These are phyloP conservation scores for Hortiboletus rubellus DNA, from an alignment of 1,284 basidiomycete species.

Conservation along the genomic window DNA sequence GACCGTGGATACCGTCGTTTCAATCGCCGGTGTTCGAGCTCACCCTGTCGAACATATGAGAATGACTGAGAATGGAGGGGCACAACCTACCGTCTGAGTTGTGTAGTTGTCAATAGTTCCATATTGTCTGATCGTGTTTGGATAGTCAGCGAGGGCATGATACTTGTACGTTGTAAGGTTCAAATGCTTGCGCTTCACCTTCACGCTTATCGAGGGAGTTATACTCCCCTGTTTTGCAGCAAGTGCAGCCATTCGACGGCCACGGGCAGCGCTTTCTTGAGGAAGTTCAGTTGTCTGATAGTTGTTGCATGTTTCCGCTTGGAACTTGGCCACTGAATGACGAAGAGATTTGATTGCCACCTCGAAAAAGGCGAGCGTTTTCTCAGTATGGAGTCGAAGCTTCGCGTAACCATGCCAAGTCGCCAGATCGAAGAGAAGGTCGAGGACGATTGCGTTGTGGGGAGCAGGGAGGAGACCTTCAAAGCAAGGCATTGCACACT, in stretches of 20 bases:
- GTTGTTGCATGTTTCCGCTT: too few relatives aligned
- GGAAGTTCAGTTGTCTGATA: too few relatives aligned
- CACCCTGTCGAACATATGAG: slow-evolving; percentile 5
- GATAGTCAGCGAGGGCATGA: background rate
- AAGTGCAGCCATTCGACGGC: too few relatives aligned
- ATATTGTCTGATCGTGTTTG: background rate
- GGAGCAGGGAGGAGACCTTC: slow-evolving; percentile 27
- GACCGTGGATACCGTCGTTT: slow-evolving; percentile 2
- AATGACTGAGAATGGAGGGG: too few relatives aligned
- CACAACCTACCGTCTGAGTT: slow-evolving; percentile 20
- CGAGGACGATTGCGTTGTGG: slow-evolving; percentile 20
- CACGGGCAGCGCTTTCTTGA: too few relatives aligned
- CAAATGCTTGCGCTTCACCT: slow-evolving; percentile 1
- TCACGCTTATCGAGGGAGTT: too few relatives aligned
- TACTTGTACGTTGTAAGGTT: slow-evolving; percentile 17
- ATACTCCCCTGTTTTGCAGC: too few relatives aligned
- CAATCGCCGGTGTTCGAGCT: slow-evolving; percentile 9
- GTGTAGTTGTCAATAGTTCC: slow-evolving; percentile 25
- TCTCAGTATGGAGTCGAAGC: slow-evolving; percentile 27
- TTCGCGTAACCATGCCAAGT: slow-evolving; percentile 29
- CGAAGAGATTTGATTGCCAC: too few relatives aligned
- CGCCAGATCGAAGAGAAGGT: slow-evolving; percentile 3
- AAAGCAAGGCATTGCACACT: background rate
- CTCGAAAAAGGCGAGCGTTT: slow-evolving; percentile 29
- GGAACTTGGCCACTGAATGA: too few relatives aligned